Evolutionary conservation across 2,329 filamentous ascomycete genomes (phyloP), one percentile per base, ranked within the genome.

Genomic region (Dactylellina haptotyla): DNA sequence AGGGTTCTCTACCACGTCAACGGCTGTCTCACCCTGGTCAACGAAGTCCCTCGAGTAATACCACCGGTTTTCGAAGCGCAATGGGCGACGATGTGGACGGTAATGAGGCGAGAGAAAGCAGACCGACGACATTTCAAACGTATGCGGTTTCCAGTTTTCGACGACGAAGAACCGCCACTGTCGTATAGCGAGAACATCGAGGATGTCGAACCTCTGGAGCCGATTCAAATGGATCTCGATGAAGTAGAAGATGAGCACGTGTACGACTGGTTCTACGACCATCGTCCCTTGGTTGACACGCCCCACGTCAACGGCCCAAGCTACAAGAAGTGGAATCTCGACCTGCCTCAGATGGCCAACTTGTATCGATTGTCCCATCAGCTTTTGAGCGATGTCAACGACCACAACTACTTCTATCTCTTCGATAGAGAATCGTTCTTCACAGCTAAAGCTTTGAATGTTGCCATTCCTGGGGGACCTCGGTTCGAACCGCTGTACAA

Each of bases 41-140:
- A 99, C 81, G 95, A 99, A 83, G 92, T 90, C 4, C 95, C 96
- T 12, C 88, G 96, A 78, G 96, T 99, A 63, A 98, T 99, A 79
- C 95, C 98, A 80, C 95, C 95, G 0, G 91, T 99, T 2, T 99
- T 96, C 82, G 93, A 97, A 80, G 95, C 95, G 66, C 95, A 99
- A 81, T 99, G 95, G 95, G 95, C 95, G 10, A 96, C 94, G 62
- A 99, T 99, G 95, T 99, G 95, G 95, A 89, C 96, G 25, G 92
- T 91, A 46, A 99, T 99, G 95, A 89, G 95, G 78, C 90, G 96
- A 78, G 95, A 99, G 81, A 99, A 99, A 85, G 95, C 93, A 79
- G 95, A 99, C 79, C 85, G 95, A 81, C 85, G 94, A 79, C 88
- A 98, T 78, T 99, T 99, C 85, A 99, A 99, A 84, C 89, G 95